Percentiles rank a stretch among this genome's conserved stretches.
phyloP scores from a whole-genome alignment of 495 filamentous ascomycete species.

The Podospora pseudocomata region DNA sequence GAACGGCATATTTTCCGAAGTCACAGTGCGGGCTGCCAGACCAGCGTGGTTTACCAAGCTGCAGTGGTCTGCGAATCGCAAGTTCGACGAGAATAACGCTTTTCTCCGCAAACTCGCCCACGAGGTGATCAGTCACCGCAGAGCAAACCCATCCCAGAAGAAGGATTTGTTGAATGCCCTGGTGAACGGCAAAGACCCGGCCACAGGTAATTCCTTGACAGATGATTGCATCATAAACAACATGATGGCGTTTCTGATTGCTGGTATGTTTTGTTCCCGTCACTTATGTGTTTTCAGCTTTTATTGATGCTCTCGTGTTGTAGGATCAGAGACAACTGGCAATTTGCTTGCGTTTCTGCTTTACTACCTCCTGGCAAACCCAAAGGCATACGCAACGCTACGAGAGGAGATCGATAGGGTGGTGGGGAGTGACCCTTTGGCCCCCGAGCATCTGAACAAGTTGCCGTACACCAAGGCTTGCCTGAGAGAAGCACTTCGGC shows the following conservation, averaged over 20 bases:
- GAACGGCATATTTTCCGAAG: constrained; percentile 49
- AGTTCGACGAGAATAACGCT: constrained; percentile 50
- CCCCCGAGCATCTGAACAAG: constrained; percentile 57
- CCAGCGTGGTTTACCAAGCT: constrained; percentile 48
- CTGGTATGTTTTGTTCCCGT: constrained; percentile 24
- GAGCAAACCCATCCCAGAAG: constrained; percentile 49
- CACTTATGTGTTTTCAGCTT: background rate
- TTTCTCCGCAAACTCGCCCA: constrained; percentile 48
- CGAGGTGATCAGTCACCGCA: constrained; percentile 53
- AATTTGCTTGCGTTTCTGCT: no score
- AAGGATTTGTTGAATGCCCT: constrained; percentile 65
- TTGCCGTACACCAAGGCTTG: constrained; percentile 56
- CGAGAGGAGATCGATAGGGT: no score
- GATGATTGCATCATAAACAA: constrained; percentile 57
- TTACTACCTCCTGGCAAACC: no score
- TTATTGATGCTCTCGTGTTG: no score
- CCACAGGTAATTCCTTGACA: constrained; percentile 55
- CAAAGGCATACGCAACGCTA: no score
- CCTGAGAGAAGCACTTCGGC: constrained; percentile 62
- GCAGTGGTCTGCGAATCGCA: constrained; percentile 42
- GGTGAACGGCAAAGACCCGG: constrained; percentile 56
- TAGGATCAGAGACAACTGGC: no score
- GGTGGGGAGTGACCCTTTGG: constrained; percentile 54
- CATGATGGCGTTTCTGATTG: constrained; percentile 63
- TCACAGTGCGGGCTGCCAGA: constrained; percentile 44